phyloP scores from a whole-genome alignment of 148 eudicot genomes.

The Chenopodium berlandieri region DNA sequence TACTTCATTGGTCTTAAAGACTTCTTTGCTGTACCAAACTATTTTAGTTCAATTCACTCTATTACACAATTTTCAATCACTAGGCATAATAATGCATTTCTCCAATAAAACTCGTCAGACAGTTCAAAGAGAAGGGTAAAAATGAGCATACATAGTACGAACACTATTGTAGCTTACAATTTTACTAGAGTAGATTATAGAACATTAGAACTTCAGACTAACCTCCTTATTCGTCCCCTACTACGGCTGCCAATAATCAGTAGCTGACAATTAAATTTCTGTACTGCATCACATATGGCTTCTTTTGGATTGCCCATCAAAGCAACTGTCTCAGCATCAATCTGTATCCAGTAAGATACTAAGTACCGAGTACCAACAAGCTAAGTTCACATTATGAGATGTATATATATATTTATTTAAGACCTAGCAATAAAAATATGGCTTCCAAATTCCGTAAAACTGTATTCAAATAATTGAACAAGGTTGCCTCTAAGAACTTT shows the following conservation, averaged over 20 bases:
- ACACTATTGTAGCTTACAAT: neutral
- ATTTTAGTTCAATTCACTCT: neutral
- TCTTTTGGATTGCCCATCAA: constrained; percentile 59
- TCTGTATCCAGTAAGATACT: constrained; percentile 25
- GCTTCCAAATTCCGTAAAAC: neutral
- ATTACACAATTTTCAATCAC: neutral
- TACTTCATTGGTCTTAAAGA: too few relatives aligned
- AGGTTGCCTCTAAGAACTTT: neutral
- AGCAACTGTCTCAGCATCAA: constrained; percentile 45
- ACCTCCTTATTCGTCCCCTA: constrained; percentile 52
- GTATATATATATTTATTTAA: neutral
- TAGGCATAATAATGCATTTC: neutral
- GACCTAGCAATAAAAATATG: neutral
- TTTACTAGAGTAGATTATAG: neutral
- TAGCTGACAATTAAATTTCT: constrained; percentile 41
- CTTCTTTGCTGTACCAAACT: too few relatives aligned
- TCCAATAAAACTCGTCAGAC: neutral
- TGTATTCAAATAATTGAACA: too few relatives aligned
- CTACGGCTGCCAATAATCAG: constrained; percentile 68
- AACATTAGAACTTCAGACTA: neutral
- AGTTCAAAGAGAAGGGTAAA: neutral
- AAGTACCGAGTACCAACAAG: neutral
- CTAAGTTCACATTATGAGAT: neutral
- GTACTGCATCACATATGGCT: constrained; percentile 57
- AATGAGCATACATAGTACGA: neutral